Evolutionary conservation across 129 eudicot species (phyloP), one percentile per base, ranked within the genome.

Genomic region (Tanacetum coccineum): DNA sequence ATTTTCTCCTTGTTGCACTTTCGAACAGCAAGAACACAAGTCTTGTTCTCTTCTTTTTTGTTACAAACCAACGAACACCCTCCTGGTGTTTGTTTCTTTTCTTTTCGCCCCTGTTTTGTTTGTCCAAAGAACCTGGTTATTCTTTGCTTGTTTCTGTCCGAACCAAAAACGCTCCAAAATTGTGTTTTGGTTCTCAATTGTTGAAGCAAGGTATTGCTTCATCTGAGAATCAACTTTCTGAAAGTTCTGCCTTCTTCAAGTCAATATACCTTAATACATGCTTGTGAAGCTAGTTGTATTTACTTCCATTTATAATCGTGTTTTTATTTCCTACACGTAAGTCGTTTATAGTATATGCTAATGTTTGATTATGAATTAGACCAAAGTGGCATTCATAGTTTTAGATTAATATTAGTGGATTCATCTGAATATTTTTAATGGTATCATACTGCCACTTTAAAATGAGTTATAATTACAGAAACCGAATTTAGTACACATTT

Each of bases 161-260:
- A n/a, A n/a, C n/a, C n/a, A n/a, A n/a, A n/a, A n/a, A n/a, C n/a
- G n/a, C n/a, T n/a, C n/a, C n/a, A n/a, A n/a, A n/a, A n/a, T n/a
- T n/a, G n/a, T n/a, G n/a, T n/a, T n/a, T n/a, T n/a, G n/a, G n/a
- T n/a, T n/a, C 52, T 78, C 95, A 59, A 82, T 88, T 57, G 95
- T 80, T n/a, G 82, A 80, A 68, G 91, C 95, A 58, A 84, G 95
- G 95, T 87, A 71, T 18, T 40, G 47, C 47, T 73, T 40, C 47
- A 19, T 39, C 25, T 52, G 44, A 68, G 26, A 68, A 62, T 45
- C 56, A 42, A n/a, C 5, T 15, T 66, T 62, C 46, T 62, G 72
- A 59, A 13, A 54, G 17, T 59, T 65, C 13, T 50, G 40, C 22
- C 1, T 39, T 4, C 45, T 42, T 13, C 56, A 40, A 36, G 57